Evolutionary conservation across 1,284 basidiomycete species (phyloP).

Genomic region (Apiotrichum brassicae): DNA sequence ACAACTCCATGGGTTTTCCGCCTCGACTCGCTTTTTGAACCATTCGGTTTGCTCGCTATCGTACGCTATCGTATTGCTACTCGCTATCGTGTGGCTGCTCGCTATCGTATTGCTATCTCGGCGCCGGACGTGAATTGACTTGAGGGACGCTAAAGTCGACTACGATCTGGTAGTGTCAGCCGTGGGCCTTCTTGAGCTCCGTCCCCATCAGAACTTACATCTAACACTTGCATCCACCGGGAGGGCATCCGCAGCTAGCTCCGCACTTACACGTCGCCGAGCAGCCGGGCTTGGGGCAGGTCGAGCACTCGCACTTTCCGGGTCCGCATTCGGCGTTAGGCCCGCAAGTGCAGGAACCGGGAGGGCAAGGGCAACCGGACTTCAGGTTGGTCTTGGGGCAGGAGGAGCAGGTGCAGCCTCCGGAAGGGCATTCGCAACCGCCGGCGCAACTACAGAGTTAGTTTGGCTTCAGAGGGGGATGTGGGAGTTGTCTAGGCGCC

Average conservation of each 20-base stretch:
- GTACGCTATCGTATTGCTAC: too few species aligned
- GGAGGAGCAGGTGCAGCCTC: constrained; percentile 16
- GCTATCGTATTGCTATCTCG: too few species aligned
- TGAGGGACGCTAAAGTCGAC: background rate
- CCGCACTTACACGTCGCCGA: constrained; percentile 10
- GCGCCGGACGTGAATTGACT: too few species aligned
- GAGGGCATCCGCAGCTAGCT: constrained; percentile 20
- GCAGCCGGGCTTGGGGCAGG: constrained; percentile 14
- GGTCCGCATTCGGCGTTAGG: constrained; percentile 12
- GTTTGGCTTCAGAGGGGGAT: background rate
- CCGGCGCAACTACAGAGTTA: constrained; percentile 1
- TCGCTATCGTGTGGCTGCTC: too few species aligned
- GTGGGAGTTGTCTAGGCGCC: too few species aligned
- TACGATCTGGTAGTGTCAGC: background rate
- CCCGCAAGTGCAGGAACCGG: constrained; percentile 8
- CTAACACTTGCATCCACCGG: constrained; percentile 23
- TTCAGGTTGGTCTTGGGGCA: constrained; percentile 21
- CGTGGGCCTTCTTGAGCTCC: too few species aligned
- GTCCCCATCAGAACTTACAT: background rate
- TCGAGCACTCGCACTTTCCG: constrained; percentile 8
- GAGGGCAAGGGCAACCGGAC: constrained; percentile 3
- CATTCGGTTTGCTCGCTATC: too few species aligned
- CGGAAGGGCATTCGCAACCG: constrained; percentile 21
- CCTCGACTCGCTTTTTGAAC: too few species aligned
- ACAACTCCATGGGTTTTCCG: too few species aligned